Evolutionary conservation across 163 green algal genomes (phyloP).

Genomic region (Coccomyxa subellipsoidea): DNA sequence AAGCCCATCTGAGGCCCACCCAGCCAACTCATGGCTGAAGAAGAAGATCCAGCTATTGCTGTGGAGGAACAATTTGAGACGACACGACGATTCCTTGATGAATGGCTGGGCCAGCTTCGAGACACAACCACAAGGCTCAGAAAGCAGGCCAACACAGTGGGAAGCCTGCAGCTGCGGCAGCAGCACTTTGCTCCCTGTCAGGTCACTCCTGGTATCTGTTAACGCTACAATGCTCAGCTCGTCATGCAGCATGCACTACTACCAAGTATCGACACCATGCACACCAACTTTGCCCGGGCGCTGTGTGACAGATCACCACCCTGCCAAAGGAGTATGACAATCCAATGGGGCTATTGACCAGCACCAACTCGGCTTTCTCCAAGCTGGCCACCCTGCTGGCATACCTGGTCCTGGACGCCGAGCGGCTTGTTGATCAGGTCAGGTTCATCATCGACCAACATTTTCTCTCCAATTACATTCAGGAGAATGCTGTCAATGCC

Average conservation of each 20-base stretch:
- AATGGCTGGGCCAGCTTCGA: neutral
- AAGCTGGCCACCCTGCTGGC: constrained; percentile 19
- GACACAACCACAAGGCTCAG: neutral
- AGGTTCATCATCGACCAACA: neutral
- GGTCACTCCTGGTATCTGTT: neutral
- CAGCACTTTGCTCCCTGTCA: neutral
- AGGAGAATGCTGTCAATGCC: too few species aligned
- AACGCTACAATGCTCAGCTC: too few species aligned
- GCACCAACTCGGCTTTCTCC: constrained; percentile 17
- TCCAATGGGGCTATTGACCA: neutral
- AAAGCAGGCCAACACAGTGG: neutral
- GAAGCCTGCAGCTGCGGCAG: neutral
- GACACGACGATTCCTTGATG: neutral
- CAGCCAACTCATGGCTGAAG: constrained; percentile 1
- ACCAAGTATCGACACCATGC: too few species aligned
- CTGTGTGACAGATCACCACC: neutral
- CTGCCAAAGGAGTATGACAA: neutral
- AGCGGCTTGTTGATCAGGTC: neutral
- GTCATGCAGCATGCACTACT: too few species aligned
- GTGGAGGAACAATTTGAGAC: constrained; percentile 6
- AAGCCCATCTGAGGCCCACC: too few species aligned
- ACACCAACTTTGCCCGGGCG: neutral
- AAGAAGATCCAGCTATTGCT: neutral
- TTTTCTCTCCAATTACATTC: too few species aligned
- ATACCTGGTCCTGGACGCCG: constrained; percentile 11